Base-by-base conservation (phyloP, 805 yeast genomes). In the Huiozyma sinensis region DNA sequence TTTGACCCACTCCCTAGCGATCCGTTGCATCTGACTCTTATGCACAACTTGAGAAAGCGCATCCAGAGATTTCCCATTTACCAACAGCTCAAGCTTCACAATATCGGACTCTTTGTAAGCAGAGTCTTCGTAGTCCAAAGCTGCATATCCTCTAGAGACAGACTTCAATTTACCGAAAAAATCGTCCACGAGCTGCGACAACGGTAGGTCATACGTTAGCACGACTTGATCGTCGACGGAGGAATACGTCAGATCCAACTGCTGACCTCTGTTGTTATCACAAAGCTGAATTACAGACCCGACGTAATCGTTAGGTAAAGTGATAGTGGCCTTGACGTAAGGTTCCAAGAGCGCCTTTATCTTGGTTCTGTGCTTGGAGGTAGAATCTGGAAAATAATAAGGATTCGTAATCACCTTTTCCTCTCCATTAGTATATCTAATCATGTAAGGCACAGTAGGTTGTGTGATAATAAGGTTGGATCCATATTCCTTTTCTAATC, bases 101-200 rank as follows among this genome's bases (percentile, higher is more conserved):
- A 90, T 77, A 56, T 85, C 88, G 1, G 94, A 77, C 32, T 76
- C 73, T 50, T 69, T 72, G 64, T 88, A 90, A 0, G 97, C 98
- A 5, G 83, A 79, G 57, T 90, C 97, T 54, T 92, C 97, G 57
- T 90, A 90, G 64, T 90, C 97, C 43, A 90, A 69, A 0, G 96
- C 85, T 0, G 95, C 97, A 64, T 85, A 90, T 1, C 98, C 98
- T 56, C 79, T 77, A 0, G 97, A 86, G 1, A 79, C 73, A 1
- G 96, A 89, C 60, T 90, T 90, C 46, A 90, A 70, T 59, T 84
- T 86, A 1, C 97, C 97, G 63, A 92, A 89, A 61, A 90, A 90
- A 64, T 92, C 96, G 57, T 90, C 97, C 6, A 92, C 95, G 33
- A 90, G 67, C 56, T 87, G 94, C 0, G 95, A 83, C 42, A 92